Conservation (phyloP, 2,329 filamentous ascomycete genomes). For the Lachnellula cervina region DNA sequence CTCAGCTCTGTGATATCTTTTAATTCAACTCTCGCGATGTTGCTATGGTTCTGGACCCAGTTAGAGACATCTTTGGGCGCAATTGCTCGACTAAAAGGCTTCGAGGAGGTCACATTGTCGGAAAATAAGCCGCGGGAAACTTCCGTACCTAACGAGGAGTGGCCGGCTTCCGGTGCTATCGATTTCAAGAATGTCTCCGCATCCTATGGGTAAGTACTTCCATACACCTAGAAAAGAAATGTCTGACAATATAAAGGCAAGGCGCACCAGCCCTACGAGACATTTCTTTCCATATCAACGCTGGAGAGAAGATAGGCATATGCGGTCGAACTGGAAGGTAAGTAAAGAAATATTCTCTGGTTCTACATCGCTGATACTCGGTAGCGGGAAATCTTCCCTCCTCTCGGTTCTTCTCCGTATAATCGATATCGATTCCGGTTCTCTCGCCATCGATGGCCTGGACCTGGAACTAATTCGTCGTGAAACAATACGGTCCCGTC, state of each 20-base stretch:
- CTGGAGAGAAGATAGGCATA: conserved; percentile 46
- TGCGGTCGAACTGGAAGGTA: conserved; percentile 41
- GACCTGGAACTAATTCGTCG: background rate
- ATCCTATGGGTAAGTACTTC: conserved; percentile 16
- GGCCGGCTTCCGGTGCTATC: conserved; percentile 20
- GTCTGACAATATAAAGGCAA: background rate
- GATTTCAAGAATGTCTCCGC: conserved; percentile 21
- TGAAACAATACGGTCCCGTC: conserved; percentile 37
- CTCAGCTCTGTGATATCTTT: conserved; percentile 19
- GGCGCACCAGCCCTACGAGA: conserved; percentile 22
- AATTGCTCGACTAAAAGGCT: conserved; percentile 49
- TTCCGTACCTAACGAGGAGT: conserved; percentile 6
- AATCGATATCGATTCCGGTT: conserved; percentile 69
- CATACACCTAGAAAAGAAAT: background rate
- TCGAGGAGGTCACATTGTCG: conserved; percentile 38
- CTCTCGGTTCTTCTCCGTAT: conserved; percentile 37
- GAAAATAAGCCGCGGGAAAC: conserved; percentile 32
- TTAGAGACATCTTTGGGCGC: conserved; percentile 56
- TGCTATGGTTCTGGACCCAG: conserved; percentile 44
- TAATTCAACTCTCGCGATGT: conserved; percentile 7
- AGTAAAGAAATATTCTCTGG: conserved; percentile 46
- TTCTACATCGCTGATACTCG: conserved; percentile 41
- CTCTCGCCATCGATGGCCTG: conserved; percentile 37
- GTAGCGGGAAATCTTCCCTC: conserved; percentile 38
- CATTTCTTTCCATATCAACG: conserved; percentile 40